These are phyloP conservation scores for Globisporangium echinulatum DNA, from an alignment of 352 stramenopile species.

Conservation along the genomic window DNA sequence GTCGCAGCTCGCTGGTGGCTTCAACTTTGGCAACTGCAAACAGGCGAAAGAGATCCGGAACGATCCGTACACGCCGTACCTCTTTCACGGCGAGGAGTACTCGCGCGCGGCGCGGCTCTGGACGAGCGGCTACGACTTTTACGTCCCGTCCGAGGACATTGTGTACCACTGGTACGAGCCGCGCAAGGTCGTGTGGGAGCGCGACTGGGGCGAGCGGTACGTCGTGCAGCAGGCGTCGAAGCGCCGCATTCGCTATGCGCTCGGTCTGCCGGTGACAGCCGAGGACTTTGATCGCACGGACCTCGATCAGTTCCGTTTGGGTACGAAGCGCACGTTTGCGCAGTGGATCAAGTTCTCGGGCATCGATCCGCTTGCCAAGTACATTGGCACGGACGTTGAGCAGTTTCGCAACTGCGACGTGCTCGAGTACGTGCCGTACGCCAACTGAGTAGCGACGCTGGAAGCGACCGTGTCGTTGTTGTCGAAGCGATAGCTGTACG, in stretches of 20 bases:
- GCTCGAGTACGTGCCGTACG: constrained; percentile 63
- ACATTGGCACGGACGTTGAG: constrained; percentile 30
- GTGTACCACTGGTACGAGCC: constrained; percentile 81
- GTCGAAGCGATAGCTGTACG: background rate
- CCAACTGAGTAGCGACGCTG: background rate
- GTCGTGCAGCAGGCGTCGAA: constrained; percentile 65
- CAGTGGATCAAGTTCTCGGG: constrained; percentile 79
- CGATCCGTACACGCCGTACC: constrained; percentile 70
- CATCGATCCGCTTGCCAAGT: constrained; percentile 69
- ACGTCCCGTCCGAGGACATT: constrained; percentile 62
- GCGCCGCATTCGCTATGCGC: constrained; percentile 58
- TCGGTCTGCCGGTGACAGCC: constrained; percentile 48
- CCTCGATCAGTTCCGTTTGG: constrained; percentile 57
- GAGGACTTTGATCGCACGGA: constrained; percentile 75
- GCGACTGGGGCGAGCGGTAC: constrained; percentile 64
- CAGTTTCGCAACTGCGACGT: constrained; percentile 74
- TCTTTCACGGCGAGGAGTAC: constrained; percentile 83
- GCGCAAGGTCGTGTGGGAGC: constrained; percentile 79
- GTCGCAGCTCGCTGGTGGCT: constrained; percentile 73
- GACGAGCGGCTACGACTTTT: constrained; percentile 80
- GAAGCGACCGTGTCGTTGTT: background rate
- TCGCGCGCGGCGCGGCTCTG: constrained; percentile 69
- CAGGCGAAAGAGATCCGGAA: constrained; percentile 70
- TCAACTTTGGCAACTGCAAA: constrained; percentile 76
- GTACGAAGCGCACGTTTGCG: constrained; percentile 66